A percentile compares a stretch with the other conserved stretches of the same genome.
Conservation (phyloP, 176 grass and related monocot species). For the Avena atlantica region DNA sequence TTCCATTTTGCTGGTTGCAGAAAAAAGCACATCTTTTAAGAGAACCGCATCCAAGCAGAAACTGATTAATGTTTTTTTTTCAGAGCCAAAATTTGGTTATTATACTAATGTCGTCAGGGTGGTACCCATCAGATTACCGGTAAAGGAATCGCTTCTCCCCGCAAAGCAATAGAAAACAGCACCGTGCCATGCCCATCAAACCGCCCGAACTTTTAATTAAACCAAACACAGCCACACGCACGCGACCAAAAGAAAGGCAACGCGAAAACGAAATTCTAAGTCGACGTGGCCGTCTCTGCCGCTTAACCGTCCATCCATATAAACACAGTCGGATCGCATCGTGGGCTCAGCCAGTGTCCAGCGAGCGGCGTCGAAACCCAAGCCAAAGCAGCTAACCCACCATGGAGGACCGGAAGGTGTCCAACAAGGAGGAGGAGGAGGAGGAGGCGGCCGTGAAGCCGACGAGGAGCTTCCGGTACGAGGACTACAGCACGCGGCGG, state of each 20-base stretch:
- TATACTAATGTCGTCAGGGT: background rate
- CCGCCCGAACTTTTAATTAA: background rate
- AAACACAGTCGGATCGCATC: background rate
- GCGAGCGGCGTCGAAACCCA: background rate
- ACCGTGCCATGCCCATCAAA: slow-evolving; percentile 47
- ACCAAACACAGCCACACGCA: background rate
- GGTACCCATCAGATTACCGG: slow-evolving; percentile 61
- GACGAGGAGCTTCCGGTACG: slow-evolving; percentile 72
- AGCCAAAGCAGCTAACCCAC: background rate
- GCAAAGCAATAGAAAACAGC: slow-evolving; percentile 30
- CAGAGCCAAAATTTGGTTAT: background rate
- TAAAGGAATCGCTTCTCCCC: slow-evolving; percentile 49
- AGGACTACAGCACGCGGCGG: slow-evolving; percentile 81
- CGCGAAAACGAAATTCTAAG: background rate
- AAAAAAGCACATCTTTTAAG: background rate
- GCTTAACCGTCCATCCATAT: slow-evolving; percentile 17
- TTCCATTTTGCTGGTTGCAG: background rate
- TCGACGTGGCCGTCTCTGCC: background rate
- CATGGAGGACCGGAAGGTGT: slow-evolving; percentile 46
- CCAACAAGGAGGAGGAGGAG: slow-evolving; percentile 29
- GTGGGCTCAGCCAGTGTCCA: slow-evolving; percentile 22
- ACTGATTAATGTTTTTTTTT: background rate
- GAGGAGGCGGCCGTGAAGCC: slow-evolving; percentile 32
- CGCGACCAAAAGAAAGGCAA: background rate
- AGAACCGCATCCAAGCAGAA: background rate